phyloP scores from a whole-genome alignment of 169 alveolate species.

The Plasmodium relictum region DNA sequence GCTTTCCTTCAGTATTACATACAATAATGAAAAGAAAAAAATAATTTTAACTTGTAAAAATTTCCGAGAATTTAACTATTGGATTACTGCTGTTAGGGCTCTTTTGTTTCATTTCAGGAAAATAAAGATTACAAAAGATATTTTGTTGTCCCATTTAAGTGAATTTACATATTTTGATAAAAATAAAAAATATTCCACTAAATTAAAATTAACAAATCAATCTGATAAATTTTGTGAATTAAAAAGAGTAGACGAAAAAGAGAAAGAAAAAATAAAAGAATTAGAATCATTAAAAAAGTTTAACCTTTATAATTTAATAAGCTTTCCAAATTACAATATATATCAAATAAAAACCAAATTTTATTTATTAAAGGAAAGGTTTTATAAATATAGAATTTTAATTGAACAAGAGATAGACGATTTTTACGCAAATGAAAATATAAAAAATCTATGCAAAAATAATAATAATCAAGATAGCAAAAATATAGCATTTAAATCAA shows the following conservation, averaged over 20 bases:
- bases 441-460: too few species aligned
- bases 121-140: conserved; percentile 14
- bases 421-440: not conserved
- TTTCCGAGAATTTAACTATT: conserved; percentile 41
- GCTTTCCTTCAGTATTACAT: conserved; percentile 32
- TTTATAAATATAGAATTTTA: conserved; percentile 31
- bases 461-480: too few species aligned
- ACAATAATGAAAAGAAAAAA: conserved; percentile 56
- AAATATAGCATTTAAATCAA: too few species aligned
- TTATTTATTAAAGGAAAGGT: conserved; percentile 42
- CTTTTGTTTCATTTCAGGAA: conserved; percentile 37
- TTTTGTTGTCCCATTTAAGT: conserved; percentile 28
- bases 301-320: conserved; percentile 27
- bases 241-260: not conserved
- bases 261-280: not conserved
- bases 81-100: conserved; percentile 53
- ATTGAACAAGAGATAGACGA: conserved; percentile 35
- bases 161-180: not conserved
- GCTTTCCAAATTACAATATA: conserved; percentile 38
- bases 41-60: conserved; percentile 51
- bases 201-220: not conserved
- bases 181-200: not conserved
- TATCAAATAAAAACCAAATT: conserved; percentile 49
- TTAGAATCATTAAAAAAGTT: conserved; percentile 10
- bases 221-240: not conserved